Base-by-base conservation (phyloP, 768 basidiomycete genomes). In the Sarcomyxa edulis region DNA sequence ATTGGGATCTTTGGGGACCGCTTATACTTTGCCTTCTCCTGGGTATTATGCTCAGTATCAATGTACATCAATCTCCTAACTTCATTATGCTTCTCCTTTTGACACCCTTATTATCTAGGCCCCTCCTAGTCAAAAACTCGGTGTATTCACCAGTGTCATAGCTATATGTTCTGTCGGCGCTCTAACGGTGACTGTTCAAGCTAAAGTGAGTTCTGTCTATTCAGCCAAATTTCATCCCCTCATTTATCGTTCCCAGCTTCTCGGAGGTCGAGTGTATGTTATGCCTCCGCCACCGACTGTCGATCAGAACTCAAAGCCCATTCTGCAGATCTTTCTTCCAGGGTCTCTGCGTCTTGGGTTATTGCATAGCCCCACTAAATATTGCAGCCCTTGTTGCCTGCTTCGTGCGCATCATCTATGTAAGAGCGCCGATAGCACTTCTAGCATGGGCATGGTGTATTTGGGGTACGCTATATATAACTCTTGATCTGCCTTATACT, bases 1-100 rank as follows among this genome's bases (percentile, higher is more conserved):
- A 97, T 55, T 98, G 94, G 95, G 95, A 98, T 61, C 72, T 98
- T 18, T 98, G 95, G 95, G 94, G 94, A 3, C 94, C 94, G 8
- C 69, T 97, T 3, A 71, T 97, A 18, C 71, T 93, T 27, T 90
- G 84, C 49, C 69, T 94, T 38, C 58, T 76, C 27, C 73, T 94
- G 9, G 86, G 82, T 37, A 82, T 90, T 30, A 82, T 93, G 70
- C 74, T 95, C 14, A 92, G 88, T 53, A 63, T 91, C 32, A 89
- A 88, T 58, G 91, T 88, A 53, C 36, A 74, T 48, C n/a, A n/a
- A 15, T 31, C 26, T 7, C 14, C 29, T n/a, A 8, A 35, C 20
- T 29, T 23, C 10, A 15, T 21, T 22, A 26, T 24, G 28, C 27
- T 24, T 14, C 5, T 10, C 18, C 12, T 18, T 35, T 14, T 24